Evolutionary conservation across 1,284 basidiomycete genomes (phyloP).

Genomic region (Sutorius eximius): DNA sequence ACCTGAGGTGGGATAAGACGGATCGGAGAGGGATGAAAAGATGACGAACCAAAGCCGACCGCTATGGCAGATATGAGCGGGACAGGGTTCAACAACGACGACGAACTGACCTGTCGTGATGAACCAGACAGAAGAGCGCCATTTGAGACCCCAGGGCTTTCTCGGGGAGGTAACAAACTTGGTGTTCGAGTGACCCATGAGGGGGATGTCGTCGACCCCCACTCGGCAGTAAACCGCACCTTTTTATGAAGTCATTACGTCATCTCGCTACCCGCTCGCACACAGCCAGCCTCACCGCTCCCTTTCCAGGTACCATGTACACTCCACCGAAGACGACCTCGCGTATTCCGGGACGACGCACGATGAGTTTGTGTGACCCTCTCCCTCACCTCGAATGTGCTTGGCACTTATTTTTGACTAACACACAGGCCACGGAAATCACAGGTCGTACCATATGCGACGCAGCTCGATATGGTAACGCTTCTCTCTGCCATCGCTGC

Average conservation of each 20-base stretch:
- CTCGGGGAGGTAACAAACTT: neutral
- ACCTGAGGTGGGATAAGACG: constrained; percentile 39
- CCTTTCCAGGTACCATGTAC: constrained; percentile 60
- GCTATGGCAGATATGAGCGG: constrained; percentile 25
- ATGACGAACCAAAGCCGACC: constrained; percentile 37
- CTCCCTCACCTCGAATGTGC: neutral
- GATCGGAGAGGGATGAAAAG: neutral
- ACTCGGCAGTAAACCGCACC: neutral
- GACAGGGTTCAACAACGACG: neutral
- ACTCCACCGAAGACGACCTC: constrained; percentile 65
- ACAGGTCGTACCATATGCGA: constrained; percentile 57
- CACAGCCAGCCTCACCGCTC: neutral
- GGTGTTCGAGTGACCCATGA: constrained; percentile 15
- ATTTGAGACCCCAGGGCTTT: constrained; percentile 43
- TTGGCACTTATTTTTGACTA: constrained; percentile 2
- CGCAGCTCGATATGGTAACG: constrained; percentile 63
- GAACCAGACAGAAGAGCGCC: constrained; percentile 57
- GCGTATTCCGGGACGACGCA: constrained; percentile 66
- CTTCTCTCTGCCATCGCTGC: neutral
- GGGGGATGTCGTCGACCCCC: neutral
- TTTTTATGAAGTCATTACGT: constrained; percentile 14
- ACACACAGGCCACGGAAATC: constrained; percentile 55
- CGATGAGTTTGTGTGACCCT: constrained; percentile 59
- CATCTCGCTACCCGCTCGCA: neutral
- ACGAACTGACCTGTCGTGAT: constrained; percentile 42